A percentile compares a stretch with the other conserved stretches of the same genome.
Evolutionary conservation across 306 rosid species (phyloP).

Genomic region (Benincasa hispida): DNA sequence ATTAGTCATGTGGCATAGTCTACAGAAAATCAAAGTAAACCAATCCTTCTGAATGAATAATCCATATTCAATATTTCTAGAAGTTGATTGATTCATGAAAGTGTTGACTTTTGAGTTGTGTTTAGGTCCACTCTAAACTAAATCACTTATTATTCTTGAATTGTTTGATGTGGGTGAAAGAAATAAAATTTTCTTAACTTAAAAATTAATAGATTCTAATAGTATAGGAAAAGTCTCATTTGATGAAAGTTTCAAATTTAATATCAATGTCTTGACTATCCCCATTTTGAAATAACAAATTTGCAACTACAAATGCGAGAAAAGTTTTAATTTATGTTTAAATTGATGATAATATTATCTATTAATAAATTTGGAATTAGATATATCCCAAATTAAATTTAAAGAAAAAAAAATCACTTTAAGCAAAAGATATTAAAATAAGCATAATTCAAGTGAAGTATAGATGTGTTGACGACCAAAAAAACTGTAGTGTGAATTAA

Average conservation of each 20-base stretch:
- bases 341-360: too few relatives aligned
- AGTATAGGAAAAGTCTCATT: not conserved
- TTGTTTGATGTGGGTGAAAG: not conserved
- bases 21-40: not conserved
- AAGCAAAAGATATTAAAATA: too few relatives aligned
- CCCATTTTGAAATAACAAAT: not conserved
- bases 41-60: not conserved
- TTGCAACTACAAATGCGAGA: too few relatives aligned
- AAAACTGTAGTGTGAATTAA: too few relatives aligned
- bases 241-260: not conserved
- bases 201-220: not conserved
- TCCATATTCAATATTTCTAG: not conserved
- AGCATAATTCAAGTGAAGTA: too few relatives aligned
- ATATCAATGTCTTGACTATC: not conserved
- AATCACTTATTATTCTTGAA: not conserved
- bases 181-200: not conserved
- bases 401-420: too few relatives aligned
- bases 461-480: too few relatives aligned
- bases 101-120: not conserved
- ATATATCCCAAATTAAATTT: too few relatives aligned
- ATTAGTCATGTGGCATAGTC: not conserved
- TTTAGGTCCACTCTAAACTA: not conserved
- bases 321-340: too few relatives aligned
- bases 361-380: too few relatives aligned
- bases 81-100: not conserved